Evolutionary conservation across 1,284 basidiomycete genomes (phyloP).

Genomic region (Porphyrellus sp.): DNA sequence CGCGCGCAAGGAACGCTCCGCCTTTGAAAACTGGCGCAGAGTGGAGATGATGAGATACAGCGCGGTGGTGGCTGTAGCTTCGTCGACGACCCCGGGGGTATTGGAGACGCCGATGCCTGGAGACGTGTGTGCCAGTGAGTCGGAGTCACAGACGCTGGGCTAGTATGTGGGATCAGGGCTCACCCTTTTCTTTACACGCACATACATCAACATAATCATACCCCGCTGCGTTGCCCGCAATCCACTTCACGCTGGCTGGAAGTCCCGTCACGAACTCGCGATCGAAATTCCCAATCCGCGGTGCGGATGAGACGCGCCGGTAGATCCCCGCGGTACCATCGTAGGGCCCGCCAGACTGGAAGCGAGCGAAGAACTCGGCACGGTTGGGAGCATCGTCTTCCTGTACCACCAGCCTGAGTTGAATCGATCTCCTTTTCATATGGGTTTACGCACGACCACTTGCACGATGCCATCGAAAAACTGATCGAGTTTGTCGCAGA

Average conservation of each 20-base stretch:
- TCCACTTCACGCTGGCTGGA: constrained; percentile 73
- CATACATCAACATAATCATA: constrained; percentile 81
- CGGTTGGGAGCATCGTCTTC: constrained; percentile 56
- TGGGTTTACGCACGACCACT: constrained; percentile 58
- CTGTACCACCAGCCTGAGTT: neutral
- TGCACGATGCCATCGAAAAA: constrained; percentile 70
- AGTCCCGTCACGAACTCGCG: constrained; percentile 62
- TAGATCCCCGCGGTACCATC: constrained; percentile 76
- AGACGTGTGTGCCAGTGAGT: neutral
- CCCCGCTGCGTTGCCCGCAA: constrained; percentile 87
- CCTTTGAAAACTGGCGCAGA: constrained; percentile 71
- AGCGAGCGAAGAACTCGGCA: constrained; percentile 64
- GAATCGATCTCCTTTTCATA: neutral
- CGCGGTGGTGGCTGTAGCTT: constrained; percentile 87
- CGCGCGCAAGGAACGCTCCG: constrained; percentile 63
- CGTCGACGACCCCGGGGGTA: constrained; percentile 87
- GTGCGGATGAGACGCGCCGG: constrained; percentile 63
- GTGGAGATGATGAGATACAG: constrained; percentile 82
- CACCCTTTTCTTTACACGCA: constrained; percentile 71
- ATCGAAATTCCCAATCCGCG: constrained; percentile 76
- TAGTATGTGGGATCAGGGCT: neutral
- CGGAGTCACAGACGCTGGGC: neutral
- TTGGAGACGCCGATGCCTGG: constrained; percentile 86
- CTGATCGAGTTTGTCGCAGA: constrained; percentile 64
- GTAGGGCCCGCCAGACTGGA: constrained; percentile 71